Percentiles rank a stretch among this genome's conserved stretches.
These are phyloP conservation scores for Botrytis fragariae DNA, from an alignment of 2,329 filamentous ascomycete species.

Conservation along the genomic window DNA sequence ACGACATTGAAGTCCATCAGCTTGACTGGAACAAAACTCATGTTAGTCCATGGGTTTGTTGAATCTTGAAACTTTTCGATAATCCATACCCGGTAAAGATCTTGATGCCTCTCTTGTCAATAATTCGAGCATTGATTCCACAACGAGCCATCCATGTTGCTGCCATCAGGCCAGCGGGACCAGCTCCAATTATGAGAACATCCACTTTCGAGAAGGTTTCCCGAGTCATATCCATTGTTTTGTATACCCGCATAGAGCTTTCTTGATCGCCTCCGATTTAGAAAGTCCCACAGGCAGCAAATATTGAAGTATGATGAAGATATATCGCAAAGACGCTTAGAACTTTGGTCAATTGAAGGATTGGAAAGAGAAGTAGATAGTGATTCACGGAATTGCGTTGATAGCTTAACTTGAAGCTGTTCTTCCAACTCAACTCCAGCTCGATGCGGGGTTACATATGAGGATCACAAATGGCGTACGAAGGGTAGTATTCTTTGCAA, in stretches of 20 bases:
- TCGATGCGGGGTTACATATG: background rate
- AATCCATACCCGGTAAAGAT: conserved; percentile 30
- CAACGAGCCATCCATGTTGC: conserved; percentile 50
- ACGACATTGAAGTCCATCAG: conserved; percentile 60
- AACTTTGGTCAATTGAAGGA: background rate
- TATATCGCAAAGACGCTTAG: background rate
- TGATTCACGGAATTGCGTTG: background rate
- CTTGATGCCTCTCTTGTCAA: conserved; percentile 45
- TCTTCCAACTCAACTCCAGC: background rate
- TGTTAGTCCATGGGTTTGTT: background rate
- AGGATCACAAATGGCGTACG: background rate
- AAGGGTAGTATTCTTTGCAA: background rate
- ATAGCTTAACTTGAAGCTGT: background rate
- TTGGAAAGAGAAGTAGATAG: background rate
- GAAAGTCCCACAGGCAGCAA: background rate
- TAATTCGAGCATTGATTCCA: conserved; percentile 48
- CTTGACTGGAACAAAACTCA: conserved; percentile 47
- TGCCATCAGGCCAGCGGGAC: conserved; percentile 49
- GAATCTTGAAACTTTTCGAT: background rate
- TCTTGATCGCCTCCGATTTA: background rate
- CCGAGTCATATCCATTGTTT: background rate
- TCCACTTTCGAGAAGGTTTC: conserved; percentile 37
- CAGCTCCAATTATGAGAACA: conserved; percentile 51
- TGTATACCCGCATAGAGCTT: background rate
- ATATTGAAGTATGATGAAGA: background rate